phyloP scores from a whole-genome alignment of 768 basidiomycete genomes.

The Termitomyces sp. region DNA sequence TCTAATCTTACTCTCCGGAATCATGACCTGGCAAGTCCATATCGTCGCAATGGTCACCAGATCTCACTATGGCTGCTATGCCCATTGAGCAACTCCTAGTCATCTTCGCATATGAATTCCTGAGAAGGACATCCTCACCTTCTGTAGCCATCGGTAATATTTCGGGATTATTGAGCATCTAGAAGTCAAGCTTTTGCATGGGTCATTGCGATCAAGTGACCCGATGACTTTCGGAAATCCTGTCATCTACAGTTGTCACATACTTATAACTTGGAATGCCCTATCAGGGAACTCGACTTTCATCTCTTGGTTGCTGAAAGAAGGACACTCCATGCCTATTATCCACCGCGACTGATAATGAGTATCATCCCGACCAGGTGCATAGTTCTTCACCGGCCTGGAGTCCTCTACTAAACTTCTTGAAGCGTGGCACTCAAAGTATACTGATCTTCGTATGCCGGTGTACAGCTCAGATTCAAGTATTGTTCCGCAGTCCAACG shows the following conservation, averaged over 20 bases:
- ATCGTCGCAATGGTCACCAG: constrained; percentile 9
- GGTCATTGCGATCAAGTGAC: constrained; percentile 28
- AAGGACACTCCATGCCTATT: background rate
- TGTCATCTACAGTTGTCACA: constrained; percentile 22
- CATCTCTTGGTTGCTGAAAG: background rate
- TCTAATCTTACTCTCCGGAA: background rate
- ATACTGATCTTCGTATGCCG: background rate
- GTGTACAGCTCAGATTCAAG: background rate
- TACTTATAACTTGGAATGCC: constrained; percentile 18
- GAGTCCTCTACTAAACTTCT: background rate
- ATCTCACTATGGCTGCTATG: constrained; percentile 5
- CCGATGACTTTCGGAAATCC: constrained; percentile 16
- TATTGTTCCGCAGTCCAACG: background rate
- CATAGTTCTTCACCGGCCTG: background rate
- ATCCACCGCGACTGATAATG: constrained; percentile 5
- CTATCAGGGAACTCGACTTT: background rate
- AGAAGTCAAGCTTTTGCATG: constrained; percentile 15
- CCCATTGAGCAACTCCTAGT: constrained; percentile 7
- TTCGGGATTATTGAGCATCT: constrained; percentile 5
- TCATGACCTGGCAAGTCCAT: background rate
- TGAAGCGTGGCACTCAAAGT: background rate
- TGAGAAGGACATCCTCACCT: background rate
- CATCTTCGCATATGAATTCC: background rate
- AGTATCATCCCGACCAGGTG: constrained; percentile 7
- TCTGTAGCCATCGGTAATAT: constrained; percentile 2